Evolutionary conservation across 1,139 yeast genomes (phyloP).

Genomic region (Suhomyces bolitotheri): DNA sequence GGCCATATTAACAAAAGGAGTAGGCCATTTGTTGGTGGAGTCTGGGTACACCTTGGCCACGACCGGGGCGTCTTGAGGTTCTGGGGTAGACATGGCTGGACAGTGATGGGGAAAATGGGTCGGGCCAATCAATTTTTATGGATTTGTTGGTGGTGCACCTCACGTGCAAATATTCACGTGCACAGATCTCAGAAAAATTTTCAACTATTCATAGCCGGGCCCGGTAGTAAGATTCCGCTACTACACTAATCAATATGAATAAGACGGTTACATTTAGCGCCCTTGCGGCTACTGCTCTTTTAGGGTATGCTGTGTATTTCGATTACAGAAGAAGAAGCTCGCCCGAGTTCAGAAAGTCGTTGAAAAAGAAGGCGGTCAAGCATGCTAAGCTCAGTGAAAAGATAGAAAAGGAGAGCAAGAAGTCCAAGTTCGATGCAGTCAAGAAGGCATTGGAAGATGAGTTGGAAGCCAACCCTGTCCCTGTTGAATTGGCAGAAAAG

Average conservation of each 20-base stretch:
- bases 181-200: constrained; percentile 1
- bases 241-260: constrained; percentile 27
- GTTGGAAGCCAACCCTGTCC: constrained; percentile 70
- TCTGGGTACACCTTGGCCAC: constrained; percentile 29
- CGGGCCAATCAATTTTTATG: constrained; percentile 22
- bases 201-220: neutral
- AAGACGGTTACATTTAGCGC: constrained; percentile 51
- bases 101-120: constrained; percentile 1
- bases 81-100: constrained; percentile 20
- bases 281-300: constrained; percentile 50
- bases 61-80: constrained; percentile 14
- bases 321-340: constrained; percentile 89
- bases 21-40: constrained; percentile 44
- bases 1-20: constrained; percentile 43
- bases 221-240: neutral
- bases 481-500: constrained; percentile 68
- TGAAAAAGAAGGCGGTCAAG: constrained; percentile 62
- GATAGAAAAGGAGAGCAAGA: constrained; percentile 59
- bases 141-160: constrained; percentile 14
- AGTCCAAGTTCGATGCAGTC: constrained; percentile 60
- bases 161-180: constrained; percentile 2
- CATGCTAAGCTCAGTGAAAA: constrained; percentile 59
- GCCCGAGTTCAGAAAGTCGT: constrained; percentile 73
- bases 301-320: constrained; percentile 84
- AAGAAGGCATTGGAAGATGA: constrained; percentile 64